Conservation (phyloP, 306 rosid species). For the Inga laurina region DNA sequence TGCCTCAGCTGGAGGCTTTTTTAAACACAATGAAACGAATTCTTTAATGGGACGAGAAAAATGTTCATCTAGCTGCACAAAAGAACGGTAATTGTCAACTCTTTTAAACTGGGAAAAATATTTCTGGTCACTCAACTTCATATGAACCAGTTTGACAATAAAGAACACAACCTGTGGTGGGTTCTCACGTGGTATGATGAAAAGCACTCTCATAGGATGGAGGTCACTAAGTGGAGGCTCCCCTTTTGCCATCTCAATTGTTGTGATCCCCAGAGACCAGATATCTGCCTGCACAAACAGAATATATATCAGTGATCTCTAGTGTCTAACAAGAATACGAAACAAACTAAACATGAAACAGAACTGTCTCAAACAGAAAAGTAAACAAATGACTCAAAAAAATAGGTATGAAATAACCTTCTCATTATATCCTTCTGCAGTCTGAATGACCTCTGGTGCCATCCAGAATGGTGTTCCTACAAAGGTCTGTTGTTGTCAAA, state of each 20-base stretch:
- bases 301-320: neutral
- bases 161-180: constrained; percentile 21
- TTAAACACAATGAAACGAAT: neutral
- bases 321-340: neutral
- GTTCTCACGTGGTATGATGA: constrained; percentile 13
- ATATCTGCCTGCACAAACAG: constrained; percentile 14
- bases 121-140: constrained; percentile 6
- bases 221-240: constrained; percentile 14
- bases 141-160: neutral
- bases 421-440: constrained; percentile 12
- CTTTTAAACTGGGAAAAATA: constrained; percentile 13
- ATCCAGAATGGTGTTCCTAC: constrained; percentile 25
- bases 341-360: neutral
- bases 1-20: constrained; percentile 25
- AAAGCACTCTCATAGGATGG: constrained; percentile 21
- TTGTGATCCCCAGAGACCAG: constrained; percentile 24
- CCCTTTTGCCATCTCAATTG: constrained; percentile 24
- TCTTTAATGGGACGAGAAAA: constrained; percentile 19
- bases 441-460: constrained; percentile 23
- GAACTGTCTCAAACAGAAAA: neutral
- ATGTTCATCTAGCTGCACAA: constrained; percentile 16
- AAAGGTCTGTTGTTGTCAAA: constrained; percentile 11
- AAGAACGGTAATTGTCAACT: neutral
- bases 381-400: neutral
- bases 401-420: neutral